Base-by-base conservation (phyloP, 805 yeast species). In the Spathaspora girioi region DNA sequence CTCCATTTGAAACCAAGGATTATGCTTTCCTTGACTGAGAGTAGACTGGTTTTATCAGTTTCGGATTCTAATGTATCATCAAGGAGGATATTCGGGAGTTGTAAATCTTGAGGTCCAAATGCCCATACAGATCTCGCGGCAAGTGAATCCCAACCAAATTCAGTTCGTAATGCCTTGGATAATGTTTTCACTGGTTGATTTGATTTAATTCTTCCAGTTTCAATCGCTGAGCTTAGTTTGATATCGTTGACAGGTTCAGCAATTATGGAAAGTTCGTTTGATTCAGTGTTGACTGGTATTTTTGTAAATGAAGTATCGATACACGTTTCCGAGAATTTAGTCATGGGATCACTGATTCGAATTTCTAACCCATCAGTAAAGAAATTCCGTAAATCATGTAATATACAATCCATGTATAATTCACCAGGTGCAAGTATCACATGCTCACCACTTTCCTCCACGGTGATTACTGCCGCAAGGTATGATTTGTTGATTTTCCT, bases 401-500 rank as follows among this genome's bases (percentile, higher is more conserved):
- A 67, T 20, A 87, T 70, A 58, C 94, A 88, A 65, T 94, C 98
- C 67, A 94, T 65, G 61, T 89, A 89, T 15, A 93, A 59, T 62
- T 94, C 98, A 6, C 99, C 99, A 9, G 89, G 81, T 0, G 94
- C 97, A 26, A 84, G 61, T 0, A 94, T 64, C 1, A 84, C 83
- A 63, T 87, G 89, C 59, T 91, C 97, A 1, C 97, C 97, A 48
- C 92, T 86, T 57, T 89, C 96, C 63, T 90, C 97, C 1, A 87
- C 89, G 55, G 78, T 82, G n/a, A 88, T 71, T 18, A 77, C 77
- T 38, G 83, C 75, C 3, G 91, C 86, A 9, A 86, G 77, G 61
- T 89, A 92, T 0, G 84, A 71, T 56, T 79, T 80, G 58, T 78
- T 78, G 27, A 88, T 69, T 50, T 75, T 79, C 52, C 86, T 75